Percentiles rank a stretch among this genome's conserved stretches.
Conservation (phyloP, 2,329 filamentous ascomycete species). For the Dothideomycetes sp. region DNA sequence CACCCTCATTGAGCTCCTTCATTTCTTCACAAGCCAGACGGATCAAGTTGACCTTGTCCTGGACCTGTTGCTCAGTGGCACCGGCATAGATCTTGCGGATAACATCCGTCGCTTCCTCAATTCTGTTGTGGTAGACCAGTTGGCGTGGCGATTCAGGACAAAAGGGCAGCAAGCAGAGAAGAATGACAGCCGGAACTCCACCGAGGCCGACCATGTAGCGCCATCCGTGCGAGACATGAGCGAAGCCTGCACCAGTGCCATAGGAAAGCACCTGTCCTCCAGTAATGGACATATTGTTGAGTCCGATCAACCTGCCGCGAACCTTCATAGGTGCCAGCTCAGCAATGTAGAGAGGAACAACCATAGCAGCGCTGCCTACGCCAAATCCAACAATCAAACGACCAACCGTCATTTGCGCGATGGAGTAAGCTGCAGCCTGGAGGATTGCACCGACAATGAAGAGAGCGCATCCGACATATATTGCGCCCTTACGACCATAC, state of each 20-base stretch:
- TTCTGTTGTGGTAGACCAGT: conserved; percentile 25
- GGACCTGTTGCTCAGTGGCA: conserved; percentile 13
- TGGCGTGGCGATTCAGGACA: conserved; percentile 27
- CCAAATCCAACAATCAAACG: conserved; percentile 39
- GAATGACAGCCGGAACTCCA: conserved; percentile 23
- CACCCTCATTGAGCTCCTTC: conserved; percentile 16
- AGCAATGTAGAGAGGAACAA: conserved; percentile 54
- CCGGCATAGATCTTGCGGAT: conserved; percentile 26
- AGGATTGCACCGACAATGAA: conserved; percentile 29
- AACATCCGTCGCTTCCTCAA: conserved; percentile 21
- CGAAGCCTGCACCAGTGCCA: conserved; percentile 22
- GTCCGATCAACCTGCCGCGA: conserved; percentile 27
- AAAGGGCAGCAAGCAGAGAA: conserved; percentile 21
- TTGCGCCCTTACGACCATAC: conserved; percentile 30
- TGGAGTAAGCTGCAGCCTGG: conserved; percentile 16
- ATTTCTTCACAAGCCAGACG: conserved; percentile 22
- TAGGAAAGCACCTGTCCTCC: conserved; percentile 23
- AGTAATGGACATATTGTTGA: conserved; percentile 26
- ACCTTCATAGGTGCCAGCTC: conserved; percentile 62
- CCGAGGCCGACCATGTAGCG: conserved; percentile 25
- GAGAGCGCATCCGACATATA: conserved; percentile 30
- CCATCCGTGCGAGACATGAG: conserved; percentile 20
- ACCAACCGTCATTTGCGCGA: conserved; percentile 34
- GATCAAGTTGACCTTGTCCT: conserved; percentile 15
- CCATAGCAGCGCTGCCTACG: conserved; percentile 37